phyloP scores from a whole-genome alignment of 768 basidiomycete species.

The Bullera alba region DNA sequence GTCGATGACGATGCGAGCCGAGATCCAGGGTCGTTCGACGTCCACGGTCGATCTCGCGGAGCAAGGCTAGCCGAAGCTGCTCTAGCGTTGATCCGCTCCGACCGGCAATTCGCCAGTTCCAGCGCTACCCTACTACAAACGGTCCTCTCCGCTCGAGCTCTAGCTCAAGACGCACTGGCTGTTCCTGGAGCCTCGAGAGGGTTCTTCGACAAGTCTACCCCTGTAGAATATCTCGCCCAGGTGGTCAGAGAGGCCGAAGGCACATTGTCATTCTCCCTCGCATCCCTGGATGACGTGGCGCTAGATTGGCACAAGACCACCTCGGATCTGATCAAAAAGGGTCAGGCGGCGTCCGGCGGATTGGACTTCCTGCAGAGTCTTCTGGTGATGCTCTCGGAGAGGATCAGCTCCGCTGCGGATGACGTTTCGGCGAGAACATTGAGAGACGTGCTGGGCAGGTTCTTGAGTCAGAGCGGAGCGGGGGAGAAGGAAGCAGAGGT shows the following conservation, averaged over 20 bases:
- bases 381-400: slow-evolving; percentile 10
- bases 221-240: slow-evolving; percentile 49
- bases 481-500: slow-evolving; percentile 62
- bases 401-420: slow-evolving; percentile 2
- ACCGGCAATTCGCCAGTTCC: slow-evolving; percentile 57
- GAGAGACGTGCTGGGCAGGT: slow-evolving; percentile 55
- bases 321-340: slow-evolving; percentile 11
- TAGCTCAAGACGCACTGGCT: slow-evolving; percentile 58
- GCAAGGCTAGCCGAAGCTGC: slow-evolving; percentile 59
- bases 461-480: slow-evolving; percentile 54
- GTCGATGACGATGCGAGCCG: slow-evolving; percentile 10
- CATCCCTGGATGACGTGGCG: slow-evolving; percentile 12
- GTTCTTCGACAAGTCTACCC: slow-evolving; percentile 51
- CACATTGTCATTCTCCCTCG: slow-evolving; percentile 22
- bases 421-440: slow-evolving; percentile 56
- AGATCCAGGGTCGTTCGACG: slow-evolving; percentile 44
- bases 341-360: background rate
- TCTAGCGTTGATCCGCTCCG: slow-evolving; percentile 54
- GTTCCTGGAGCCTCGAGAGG: slow-evolving; percentile 53
- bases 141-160: slow-evolving; percentile 58
- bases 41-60: slow-evolving; percentile 57
- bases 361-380: slow-evolving; percentile 21
- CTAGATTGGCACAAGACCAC: slow-evolving; percentile 14
- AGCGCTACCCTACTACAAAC: slow-evolving; percentile 66
- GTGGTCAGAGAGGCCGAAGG: slow-evolving; percentile 25